Evolutionary conservation across 2,329 filamentous ascomycete species (phyloP).

Genomic region (Scolecobasidium constrictum): DNA sequence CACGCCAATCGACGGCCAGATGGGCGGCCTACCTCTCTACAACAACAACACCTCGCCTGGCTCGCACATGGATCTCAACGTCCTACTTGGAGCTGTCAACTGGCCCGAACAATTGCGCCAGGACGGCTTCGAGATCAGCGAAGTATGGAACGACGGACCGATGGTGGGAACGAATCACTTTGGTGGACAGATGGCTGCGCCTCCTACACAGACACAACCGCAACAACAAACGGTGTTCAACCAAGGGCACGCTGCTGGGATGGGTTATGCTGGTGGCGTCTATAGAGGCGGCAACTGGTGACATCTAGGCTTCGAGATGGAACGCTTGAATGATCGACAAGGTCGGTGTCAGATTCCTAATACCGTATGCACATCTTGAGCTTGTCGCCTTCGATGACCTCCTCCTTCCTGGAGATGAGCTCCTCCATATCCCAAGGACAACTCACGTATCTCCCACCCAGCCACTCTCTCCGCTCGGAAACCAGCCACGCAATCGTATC

Average conservation of each 20-base stretch:
- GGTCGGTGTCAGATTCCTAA: no score
- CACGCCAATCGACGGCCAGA: neutral
- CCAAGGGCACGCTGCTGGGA: no score
- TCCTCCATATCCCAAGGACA: slow-evolving; percentile 39
- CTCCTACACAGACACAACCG: no score
- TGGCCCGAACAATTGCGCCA: neutral
- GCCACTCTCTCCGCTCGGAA: slow-evolving; percentile 31
- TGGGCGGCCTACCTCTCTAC: neutral
- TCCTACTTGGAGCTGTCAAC: neutral
- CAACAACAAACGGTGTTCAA: no score
- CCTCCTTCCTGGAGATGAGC: slow-evolving; percentile 28
- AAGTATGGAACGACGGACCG: neutral
- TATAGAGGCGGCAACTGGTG: no score
- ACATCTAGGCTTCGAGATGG: no score
- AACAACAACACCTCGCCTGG: neutral
- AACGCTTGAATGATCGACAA: no score
- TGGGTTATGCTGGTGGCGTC: no score
- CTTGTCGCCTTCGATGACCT: slow-evolving; percentile 25
- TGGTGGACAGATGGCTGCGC: no score
- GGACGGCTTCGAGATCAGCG: slow-evolving; percentile 1
- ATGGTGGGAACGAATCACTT: neutral
- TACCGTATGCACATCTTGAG: slow-evolving; percentile 12
- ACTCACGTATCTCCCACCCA: slow-evolving; percentile 34
- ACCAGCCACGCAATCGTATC: slow-evolving; percentile 36
- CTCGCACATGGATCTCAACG: slow-evolving; percentile 1